Base-by-base conservation (phyloP, 2,329 filamentous ascomycete species). In the Rasamsonia emersonii region DNA sequence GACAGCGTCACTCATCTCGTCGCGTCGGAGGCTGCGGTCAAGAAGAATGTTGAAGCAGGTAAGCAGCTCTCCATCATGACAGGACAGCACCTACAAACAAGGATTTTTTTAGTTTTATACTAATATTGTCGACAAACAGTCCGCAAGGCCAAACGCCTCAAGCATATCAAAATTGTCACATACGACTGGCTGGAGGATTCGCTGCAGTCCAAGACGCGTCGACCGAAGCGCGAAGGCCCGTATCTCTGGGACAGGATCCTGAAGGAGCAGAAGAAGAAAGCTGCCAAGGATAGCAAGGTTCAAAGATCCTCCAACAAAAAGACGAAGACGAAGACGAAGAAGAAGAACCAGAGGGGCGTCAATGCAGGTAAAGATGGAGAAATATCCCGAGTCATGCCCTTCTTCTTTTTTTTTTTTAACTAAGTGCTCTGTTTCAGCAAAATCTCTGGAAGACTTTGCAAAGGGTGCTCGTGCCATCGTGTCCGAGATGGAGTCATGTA, bases 1-100 rank as follows among this genome's bases (percentile, higher is more conserved):
- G 51, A 64, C 0, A 46, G 62, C 0, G 73, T 80, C 7, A 93
- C 86, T 0, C 86, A 93, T 56, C 61, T 94, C 0, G 67, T 94
- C 14, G 73, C 76, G 33, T 75, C 74, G 0, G 62, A 70, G 30
- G 67, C 75, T 19, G 71, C 78, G 10, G 86, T 75, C 54, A 68
- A 70, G 39, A 56, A 64, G 5, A 47, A 64, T 1, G 52, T 54
- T 37, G 54, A 66, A 29, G 53, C 59, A 44, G 54, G 66, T 62
- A 54, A 30, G 40, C 9, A n/a, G 7, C 10, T 27, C 11, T 24
- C 6, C 5, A 20, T 20, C 11, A 16, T 25, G 25, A 9, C 3
- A 18, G 11, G 27, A 9, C 21, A n/a, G n/a, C n/a, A n/a, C n/a
- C n/a, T n/a, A n/a, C n/a, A n/a, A n/a, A n/a, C n/a, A n/a, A n/a